phyloP scores from a whole-genome alignment of 225 moss, liverwort and hornwort species.

The Rhytidiadelphus loreus region DNA sequence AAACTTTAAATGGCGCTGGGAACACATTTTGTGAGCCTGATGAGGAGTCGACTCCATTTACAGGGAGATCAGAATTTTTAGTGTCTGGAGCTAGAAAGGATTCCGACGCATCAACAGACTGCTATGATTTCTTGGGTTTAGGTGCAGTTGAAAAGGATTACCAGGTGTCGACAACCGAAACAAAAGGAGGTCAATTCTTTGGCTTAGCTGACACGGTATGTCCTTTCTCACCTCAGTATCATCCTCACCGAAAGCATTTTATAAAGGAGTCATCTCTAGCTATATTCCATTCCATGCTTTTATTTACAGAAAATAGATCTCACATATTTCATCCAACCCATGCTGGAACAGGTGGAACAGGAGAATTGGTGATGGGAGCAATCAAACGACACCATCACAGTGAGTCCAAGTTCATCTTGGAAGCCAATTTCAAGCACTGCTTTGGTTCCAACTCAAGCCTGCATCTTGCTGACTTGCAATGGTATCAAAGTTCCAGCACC shows the following conservation, averaged over 20 bases:
- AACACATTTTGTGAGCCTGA: background rate
- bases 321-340: background rate
- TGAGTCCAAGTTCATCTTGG: background rate
- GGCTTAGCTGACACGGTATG: slow-evolving; percentile 7
- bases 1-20: background rate
- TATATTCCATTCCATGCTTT: background rate
- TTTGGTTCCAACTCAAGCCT: background rate
- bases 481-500: background rate
- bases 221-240: background rate
- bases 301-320: background rate
- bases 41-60: slow-evolving; percentile 6
- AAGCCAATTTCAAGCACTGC: background rate
- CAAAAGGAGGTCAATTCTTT: slow-evolving; percentile 6
- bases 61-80: background rate
- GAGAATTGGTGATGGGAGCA: background rate
- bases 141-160: background rate
- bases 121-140: slow-evolving; percentile 35
- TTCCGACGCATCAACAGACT: slow-evolving; percentile 4
- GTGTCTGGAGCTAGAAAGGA: slow-evolving; percentile 19
- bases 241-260: background rate
- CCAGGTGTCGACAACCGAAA: background rate
- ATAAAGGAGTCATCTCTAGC: background rate
- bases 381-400: background rate
- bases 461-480: background rate
- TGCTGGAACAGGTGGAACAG: slow-evolving; percentile 1